Conservation (phyloP, 179 eudicot species). For the Gypsophila paniculata region DNA sequence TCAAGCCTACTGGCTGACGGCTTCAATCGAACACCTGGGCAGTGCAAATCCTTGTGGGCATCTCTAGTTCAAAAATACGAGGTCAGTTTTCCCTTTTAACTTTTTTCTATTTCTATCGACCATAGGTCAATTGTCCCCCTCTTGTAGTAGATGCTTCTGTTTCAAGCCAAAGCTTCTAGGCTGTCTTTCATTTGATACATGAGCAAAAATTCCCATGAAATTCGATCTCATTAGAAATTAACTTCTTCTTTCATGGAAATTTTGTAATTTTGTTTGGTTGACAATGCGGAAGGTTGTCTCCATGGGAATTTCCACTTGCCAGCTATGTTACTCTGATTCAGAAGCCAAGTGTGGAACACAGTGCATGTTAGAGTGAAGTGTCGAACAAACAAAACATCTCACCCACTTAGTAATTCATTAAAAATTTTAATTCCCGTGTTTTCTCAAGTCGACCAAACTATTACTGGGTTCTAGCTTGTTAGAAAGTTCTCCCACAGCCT, state of each 20-base stretch:
- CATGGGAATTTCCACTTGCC: too few relatives aligned
- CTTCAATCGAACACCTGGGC: conserved; percentile 69
- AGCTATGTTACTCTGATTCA: too few relatives aligned
- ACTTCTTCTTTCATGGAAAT: neutral
- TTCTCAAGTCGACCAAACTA: neutral
- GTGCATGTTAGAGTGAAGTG: too few relatives aligned
- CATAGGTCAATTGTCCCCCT: neutral
- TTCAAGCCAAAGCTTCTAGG: neutral
- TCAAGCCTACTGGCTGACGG: conserved; percentile 56
- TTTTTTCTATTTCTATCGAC: neutral
- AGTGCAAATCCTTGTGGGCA: conserved; percentile 94
- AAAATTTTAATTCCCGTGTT: too few relatives aligned
- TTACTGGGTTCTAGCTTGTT: neutral
- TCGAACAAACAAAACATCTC: too few relatives aligned
- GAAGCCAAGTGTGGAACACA: too few relatives aligned
- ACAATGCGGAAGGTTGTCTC: too few relatives aligned
- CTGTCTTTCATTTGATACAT: too few relatives aligned
- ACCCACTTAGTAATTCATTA: too few relatives aligned
- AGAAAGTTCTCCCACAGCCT: neutral
- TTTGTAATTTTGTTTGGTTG: too few relatives aligned
- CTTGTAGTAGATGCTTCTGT: neutral
- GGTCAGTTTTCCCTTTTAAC: conserved; percentile 41
- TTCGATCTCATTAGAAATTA: too few relatives aligned
- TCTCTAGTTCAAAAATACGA: conserved; percentile 84
- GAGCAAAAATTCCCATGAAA: too few relatives aligned